Evolutionary conservation across 2,329 filamentous ascomycete species (phyloP), one percentile per base, ranked within the genome.

Genomic region (Cladophialophora carrionii): DNA sequence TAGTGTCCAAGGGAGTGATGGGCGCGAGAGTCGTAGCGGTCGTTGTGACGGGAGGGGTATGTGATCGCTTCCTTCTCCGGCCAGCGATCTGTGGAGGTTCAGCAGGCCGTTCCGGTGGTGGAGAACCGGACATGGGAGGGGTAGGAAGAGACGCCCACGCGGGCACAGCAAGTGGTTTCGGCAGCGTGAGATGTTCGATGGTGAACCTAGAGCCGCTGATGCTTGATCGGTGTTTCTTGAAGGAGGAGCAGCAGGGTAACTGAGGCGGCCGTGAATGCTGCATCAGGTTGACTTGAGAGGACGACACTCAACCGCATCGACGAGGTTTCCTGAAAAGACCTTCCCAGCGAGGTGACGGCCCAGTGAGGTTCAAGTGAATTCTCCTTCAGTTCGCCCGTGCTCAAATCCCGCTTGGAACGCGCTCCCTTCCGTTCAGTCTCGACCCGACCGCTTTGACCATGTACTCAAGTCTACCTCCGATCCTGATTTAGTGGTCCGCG

Each of bases 81-180:
- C 74, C 75, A 61, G 72, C 71, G 63, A 74, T 73, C 71, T 74
- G 74, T 71, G 76, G 73, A 70, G 73, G 73, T 69, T 78, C 76
- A 71, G 73, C 69, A 70, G 76, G 74, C 67, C 75, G 74, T 64
- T 76, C 74, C 66, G 71, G 73, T 70, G 74, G 73, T 68, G 76
- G 74, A 71, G 77, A 76, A 71, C 76, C 75, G 72, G 78, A 79
- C 78, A 80, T 80, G 75, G 76, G 76, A 77, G 75, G 75, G 72
- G 75, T 73, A 69, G 74, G 71, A 61, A 77, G 73, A 72, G 76
- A 72, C 67, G 76, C 76, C 76, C 77, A 74, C 54, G 74, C 74
- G 69, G 76, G 77, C 70, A 73, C 61, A 32, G 70, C 63, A 48
- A 66, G 62, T 53, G 68, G 62, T 66, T 73, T 71, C 48, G 72